Conservation (phyloP, 1,139 yeast genomes). For the Kluyveromyces sp. region DNA sequence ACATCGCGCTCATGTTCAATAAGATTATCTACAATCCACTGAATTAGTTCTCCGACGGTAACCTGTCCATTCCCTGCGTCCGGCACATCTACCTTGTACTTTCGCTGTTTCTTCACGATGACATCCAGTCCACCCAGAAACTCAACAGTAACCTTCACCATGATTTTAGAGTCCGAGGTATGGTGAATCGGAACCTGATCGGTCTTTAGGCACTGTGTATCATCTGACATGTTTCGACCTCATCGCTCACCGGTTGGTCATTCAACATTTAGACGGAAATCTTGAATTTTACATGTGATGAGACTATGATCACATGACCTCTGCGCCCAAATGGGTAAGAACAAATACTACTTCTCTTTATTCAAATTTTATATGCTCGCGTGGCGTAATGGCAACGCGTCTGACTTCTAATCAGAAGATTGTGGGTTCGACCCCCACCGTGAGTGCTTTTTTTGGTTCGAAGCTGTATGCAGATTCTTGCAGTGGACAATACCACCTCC, state of each 20-base stretch:
- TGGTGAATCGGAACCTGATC: too few species aligned
- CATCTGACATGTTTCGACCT: too few species aligned
- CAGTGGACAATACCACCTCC: too few species aligned
- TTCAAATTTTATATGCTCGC: constrained; percentile 35
- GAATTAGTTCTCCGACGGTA: constrained; percentile 52
- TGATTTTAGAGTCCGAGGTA: constrained; percentile 3
- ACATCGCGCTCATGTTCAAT: constrained; percentile 57
- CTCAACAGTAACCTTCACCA: constrained; percentile 37
- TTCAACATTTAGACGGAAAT: not conserved
- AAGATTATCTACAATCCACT: constrained; percentile 47
- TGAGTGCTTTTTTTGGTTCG: constrained; percentile 41
- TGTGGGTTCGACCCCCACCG: constrained; percentile 61
- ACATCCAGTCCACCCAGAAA: constrained; percentile 66
- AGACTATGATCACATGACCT: not conserved
- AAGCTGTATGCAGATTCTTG: too few species aligned
- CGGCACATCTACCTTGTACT: constrained; percentile 20
- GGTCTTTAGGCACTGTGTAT: too few species aligned
- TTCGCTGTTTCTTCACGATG: constrained; percentile 47
- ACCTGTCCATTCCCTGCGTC: constrained; percentile 39
- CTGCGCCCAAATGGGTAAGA: not conserved
- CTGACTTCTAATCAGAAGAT: constrained; percentile 59
- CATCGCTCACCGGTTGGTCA: not conserved
- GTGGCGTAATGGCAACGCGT: constrained; percentile 62
- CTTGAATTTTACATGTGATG: too few species aligned
- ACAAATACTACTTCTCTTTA: not conserved